Evolutionary conservation across 768 basidiomycete genomes (phyloP).

Genomic region (Agaricus subrufescens): DNA sequence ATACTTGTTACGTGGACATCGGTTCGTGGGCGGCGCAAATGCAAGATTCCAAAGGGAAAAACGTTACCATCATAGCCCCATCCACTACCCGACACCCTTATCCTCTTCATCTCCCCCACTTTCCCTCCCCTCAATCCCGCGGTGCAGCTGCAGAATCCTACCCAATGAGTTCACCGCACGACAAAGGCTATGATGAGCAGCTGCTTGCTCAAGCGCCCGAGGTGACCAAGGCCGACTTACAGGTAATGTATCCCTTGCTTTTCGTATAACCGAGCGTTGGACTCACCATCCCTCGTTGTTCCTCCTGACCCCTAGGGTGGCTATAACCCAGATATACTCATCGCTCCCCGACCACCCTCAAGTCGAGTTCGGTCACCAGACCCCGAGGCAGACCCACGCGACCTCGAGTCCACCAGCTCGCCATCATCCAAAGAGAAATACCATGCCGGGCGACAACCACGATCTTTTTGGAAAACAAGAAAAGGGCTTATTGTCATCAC

Average conservation of each 20-base stretch:
- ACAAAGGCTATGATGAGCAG: slow-evolving; percentile 1
- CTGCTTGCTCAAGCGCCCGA: slow-evolving; percentile 4
- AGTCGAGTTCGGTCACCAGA: slow-evolving; percentile 11
- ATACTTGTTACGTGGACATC: too few relatives aligned
- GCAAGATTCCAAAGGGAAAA: neutral
- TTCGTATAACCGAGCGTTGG: too few relatives aligned
- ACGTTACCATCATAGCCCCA: neutral
- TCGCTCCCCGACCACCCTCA: neutral
- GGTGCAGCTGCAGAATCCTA: neutral
- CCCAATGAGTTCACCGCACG: neutral
- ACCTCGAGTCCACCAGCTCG: slow-evolving; percentile 1
- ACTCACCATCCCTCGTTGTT: neutral
- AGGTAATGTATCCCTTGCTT: neutral
- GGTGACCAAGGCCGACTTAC: slow-evolving; percentile 7
- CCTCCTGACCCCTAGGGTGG: slow-evolving; percentile 16
- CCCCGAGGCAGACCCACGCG: slow-evolving; percentile 10
- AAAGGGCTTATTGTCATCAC: slow-evolving; percentile 28
- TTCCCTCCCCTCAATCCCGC: neutral
- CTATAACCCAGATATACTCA: slow-evolving; percentile 22
- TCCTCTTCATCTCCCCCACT: neutral
- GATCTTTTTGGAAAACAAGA: slow-evolving; percentile 37
- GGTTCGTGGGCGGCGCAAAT: too few relatives aligned
- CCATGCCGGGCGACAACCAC: slow-evolving; percentile 34
- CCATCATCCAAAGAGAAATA: slow-evolving; percentile 14
- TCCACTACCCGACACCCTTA: neutral